phyloP scores from a whole-genome alignment of 192 early-diverging fungal genomes.

The Jimgerdemannia flammicorona region DNA sequence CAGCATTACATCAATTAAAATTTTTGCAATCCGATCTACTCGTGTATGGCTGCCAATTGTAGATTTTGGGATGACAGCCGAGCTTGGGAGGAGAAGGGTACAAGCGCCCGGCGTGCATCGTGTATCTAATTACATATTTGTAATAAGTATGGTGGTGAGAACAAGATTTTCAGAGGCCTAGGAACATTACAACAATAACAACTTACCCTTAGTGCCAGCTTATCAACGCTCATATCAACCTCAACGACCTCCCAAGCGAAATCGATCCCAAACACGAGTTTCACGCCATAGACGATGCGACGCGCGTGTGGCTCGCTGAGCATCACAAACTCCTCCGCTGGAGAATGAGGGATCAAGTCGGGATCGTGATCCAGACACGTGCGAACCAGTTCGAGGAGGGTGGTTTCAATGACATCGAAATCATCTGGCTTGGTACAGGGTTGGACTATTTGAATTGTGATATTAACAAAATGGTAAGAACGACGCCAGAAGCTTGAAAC shows the following conservation, averaged over 20 bases:
- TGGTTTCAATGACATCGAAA: slow-evolving; percentile 26
- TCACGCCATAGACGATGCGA: slow-evolving; percentile 80
- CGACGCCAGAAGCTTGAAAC: too few species aligned
- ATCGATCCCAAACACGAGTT: slow-evolving; percentile 82
- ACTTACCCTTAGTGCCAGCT: slow-evolving; percentile 48
- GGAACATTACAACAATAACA: too few species aligned
- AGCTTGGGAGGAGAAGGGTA: slow-evolving; percentile 15
- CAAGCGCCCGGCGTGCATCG: slow-evolving; percentile 17
- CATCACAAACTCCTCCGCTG: slow-evolving; percentile 49
- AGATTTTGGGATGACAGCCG: background rate
- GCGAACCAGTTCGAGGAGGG: slow-evolving; percentile 33
- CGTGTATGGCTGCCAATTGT: too few species aligned
- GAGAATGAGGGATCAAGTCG: slow-evolving; percentile 36
- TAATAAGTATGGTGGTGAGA: background rate
- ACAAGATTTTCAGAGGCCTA: too few species aligned
- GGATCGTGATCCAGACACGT: slow-evolving; percentile 34
- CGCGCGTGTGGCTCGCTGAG: slow-evolving; percentile 58
- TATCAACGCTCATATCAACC: slow-evolving; percentile 40
- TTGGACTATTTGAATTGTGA: background rate
- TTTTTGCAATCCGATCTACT: too few species aligned
- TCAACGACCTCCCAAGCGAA: slow-evolving; percentile 77
- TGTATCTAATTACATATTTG: slow-evolving; percentile 6
- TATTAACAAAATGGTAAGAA: too few species aligned
- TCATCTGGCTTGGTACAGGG: slow-evolving; percentile 19
- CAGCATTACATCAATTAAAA: too few species aligned